Evolutionary conservation across 495 filamentous ascomycete genomes (phyloP).

Genomic region (Acidiella bohemica): DNA sequence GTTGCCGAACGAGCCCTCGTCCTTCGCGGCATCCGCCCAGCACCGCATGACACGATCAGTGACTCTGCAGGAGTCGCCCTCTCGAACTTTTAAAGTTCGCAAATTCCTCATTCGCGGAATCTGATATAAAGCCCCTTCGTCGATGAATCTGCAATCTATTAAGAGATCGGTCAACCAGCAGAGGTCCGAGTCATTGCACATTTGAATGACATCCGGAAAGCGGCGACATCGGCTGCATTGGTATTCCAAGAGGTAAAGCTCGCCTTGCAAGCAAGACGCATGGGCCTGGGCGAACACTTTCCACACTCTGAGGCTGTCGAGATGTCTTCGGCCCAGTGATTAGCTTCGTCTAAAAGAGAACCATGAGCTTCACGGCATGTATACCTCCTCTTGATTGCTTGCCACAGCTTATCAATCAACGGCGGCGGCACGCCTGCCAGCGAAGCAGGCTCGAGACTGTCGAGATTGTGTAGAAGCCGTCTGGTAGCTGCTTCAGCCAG

Average conservation of each 20-base stretch:
- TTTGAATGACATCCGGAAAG: background rate
- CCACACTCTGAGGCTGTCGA: too few relatives aligned
- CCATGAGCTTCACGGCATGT: too few relatives aligned
- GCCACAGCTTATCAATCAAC: background rate
- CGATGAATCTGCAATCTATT: background rate
- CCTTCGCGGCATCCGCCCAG: background rate
- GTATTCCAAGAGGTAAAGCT: too few relatives aligned
- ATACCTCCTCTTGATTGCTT: too few relatives aligned
- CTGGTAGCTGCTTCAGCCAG: too few relatives aligned
- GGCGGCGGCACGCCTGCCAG: background rate
- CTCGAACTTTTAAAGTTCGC: background rate
- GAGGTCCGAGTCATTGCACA: background rate
- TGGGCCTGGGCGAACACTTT: too few relatives aligned
- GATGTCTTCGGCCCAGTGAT: too few relatives aligned
- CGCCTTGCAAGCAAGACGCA: too few relatives aligned
- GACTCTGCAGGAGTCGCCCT: background rate
- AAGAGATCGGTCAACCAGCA: background rate
- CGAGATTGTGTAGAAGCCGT: too few relatives aligned
- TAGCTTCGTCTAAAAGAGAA: too few relatives aligned
- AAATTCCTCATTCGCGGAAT: background rate
- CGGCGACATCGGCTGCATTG: background rate
- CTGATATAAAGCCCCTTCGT: background rate
- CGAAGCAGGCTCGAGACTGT: background rate
- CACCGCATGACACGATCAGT: background rate
- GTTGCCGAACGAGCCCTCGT: background rate